Evolutionary conservation across 768 basidiomycete genomes (phyloP), one percentile per base, ranked within the genome.

Genomic region (Psilocybe subaeruginosa): DNA sequence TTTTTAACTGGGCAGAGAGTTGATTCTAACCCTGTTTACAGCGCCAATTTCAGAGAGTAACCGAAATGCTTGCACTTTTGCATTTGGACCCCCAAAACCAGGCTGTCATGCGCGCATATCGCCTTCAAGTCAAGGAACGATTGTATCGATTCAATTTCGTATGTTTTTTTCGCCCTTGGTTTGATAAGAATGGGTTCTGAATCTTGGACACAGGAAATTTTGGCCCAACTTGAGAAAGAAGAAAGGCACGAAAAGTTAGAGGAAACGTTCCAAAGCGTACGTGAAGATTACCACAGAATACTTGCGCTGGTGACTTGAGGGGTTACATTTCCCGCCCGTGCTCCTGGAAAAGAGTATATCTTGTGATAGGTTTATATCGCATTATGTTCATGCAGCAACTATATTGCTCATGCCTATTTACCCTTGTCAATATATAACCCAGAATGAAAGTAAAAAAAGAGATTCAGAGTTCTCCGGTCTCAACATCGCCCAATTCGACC

Each of bases 81-180:
- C 84, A 86, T 35, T 76, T 97, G 62, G 86, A 95, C 66, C 79
- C 84, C 4, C 68, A 75, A 2, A 89, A 96, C 68, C 64, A 76
- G 55, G 78, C 76, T 27, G 78, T 80, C 27, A 73, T 80, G 66
- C 85, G 80, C 55, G 87, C 90, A 8, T 97, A 90, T 73, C 81
- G 97, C 55, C 73, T 99, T 33, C 91, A 95, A 73, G 95, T 97
- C 70, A 99, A 99, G 76, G 95, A 97, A 73, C 85, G 97, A 39
- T 74, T 99, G 47, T 98, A 92, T 70, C 84, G 95, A 19, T 98
- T 98, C 77, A 99, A 99, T 76, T 97, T 89, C 72, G 95, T 95
- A 68, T 69, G 91, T 19, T 12, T 17, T 23, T 23, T 23, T 23
- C 23, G 23, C 23, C 23, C 23, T 23, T 23, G 23, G 23, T 23